These are phyloP conservation scores for Candida endomychidarum DNA, from an alignment of 805 yeast genomes.

Conservation along the genomic window DNA sequence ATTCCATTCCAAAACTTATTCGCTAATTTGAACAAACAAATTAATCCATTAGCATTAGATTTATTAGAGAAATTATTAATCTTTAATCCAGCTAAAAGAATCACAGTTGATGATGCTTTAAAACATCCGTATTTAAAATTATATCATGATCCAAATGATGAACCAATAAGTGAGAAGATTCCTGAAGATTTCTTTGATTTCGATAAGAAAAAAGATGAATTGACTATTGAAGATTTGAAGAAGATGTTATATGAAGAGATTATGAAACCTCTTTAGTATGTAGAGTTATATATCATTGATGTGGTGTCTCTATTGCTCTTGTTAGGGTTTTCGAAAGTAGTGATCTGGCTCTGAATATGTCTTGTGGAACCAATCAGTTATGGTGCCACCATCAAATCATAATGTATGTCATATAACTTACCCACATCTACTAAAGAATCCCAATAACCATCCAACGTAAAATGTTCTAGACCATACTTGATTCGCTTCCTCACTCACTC, in stretches of 20 bases:
- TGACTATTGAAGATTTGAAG: slow-evolving; percentile 75
- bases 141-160: slow-evolving; percentile 95
- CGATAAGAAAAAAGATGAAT: slow-evolving; percentile 77
- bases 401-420: no score
- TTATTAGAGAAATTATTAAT: slow-evolving; percentile 62
- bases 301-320: no score
- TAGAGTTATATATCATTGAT: background rate
- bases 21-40: slow-evolving; percentile 29
- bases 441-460: no score
- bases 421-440: no score
- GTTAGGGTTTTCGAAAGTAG: no score
- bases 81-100: slow-evolving; percentile 70
- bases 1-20: slow-evolving; percentile 52
- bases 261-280: slow-evolving; percentile 48
- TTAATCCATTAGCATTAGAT: slow-evolving; percentile 52
- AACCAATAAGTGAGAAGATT: slow-evolving; percentile 80
- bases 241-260: slow-evolving; percentile 78
- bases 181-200: slow-evolving; percentile 88
- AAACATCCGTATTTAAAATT: slow-evolving; percentile 81
- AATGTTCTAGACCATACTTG: no score
- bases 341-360: no score
- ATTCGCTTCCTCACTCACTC: no score
- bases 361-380: no score
- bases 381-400: no score
- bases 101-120: slow-evolving; percentile 74